Evolutionary conservation across 345 rosid species (phyloP).

Genomic region (Corchorus olitorius): DNA sequence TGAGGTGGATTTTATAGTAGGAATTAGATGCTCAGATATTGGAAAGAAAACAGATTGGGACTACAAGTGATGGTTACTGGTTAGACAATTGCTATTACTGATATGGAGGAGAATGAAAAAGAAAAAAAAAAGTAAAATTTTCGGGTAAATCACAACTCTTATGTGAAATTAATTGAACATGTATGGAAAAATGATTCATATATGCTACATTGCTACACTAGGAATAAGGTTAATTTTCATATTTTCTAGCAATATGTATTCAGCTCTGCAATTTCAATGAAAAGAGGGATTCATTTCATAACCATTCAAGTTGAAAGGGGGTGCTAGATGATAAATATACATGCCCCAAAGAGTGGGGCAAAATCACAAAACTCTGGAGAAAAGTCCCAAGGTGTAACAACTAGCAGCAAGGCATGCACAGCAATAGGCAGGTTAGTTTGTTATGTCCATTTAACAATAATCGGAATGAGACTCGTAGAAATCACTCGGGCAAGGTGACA

Average conservation of each 20-base stretch:
- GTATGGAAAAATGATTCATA: not conserved
- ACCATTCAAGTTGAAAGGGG: not conserved
- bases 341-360: slow-evolving; percentile 25
- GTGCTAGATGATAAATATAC: not conserved
- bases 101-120: too few relatives aligned
- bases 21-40: too few relatives aligned
- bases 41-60: too few relatives aligned
- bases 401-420: slow-evolving; percentile 8
- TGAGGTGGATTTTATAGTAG: too few relatives aligned
- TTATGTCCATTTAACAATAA: slow-evolving; percentile 39
- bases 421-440: not conserved
- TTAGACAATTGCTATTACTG: too few relatives aligned
- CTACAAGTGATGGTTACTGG: too few relatives aligned
- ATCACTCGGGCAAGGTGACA: slow-evolving; percentile 91
- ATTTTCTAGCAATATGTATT: not conserved
- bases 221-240: too few relatives aligned
- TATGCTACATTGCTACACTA: not conserved
- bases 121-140: too few relatives aligned
- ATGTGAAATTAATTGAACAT: too few relatives aligned
- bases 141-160: too few relatives aligned
- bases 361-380: slow-evolving; percentile 1
- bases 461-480: slow-evolving; percentile 89
- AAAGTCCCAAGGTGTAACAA: not conserved
- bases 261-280: not conserved
- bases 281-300: not conserved